These are phyloP conservation scores for Botryotinia calthae DNA, from an alignment of 2,329 filamentous ascomycete species.

Conservation along the genomic window DNA sequence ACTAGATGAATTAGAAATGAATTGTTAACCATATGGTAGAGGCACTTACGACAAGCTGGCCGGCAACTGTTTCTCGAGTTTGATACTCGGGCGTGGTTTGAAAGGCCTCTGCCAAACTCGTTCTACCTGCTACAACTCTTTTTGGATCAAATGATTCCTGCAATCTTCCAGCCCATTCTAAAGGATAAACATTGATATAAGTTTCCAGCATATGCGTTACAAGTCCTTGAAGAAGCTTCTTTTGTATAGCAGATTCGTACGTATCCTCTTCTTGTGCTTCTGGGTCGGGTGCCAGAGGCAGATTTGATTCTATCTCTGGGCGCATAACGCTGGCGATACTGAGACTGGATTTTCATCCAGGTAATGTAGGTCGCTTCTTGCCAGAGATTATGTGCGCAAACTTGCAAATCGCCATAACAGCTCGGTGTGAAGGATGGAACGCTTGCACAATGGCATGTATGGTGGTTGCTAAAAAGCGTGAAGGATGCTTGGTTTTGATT, in stretches of 20 bases:
- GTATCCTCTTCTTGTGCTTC: slow-evolving; percentile 55
- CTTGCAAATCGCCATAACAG: slow-evolving; percentile 68
- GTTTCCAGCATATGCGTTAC: slow-evolving; percentile 74
- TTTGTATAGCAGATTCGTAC: slow-evolving; percentile 60
- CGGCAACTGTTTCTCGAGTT: slow-evolving; percentile 63
- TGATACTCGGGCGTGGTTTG: slow-evolving; percentile 60
- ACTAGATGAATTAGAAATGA: slow-evolving; percentile 28
- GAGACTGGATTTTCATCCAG: slow-evolving; percentile 57
- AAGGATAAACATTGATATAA: slow-evolving; percentile 60
- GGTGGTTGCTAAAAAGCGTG: slow-evolving; percentile 74
- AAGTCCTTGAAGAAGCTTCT: slow-evolving; percentile 69
- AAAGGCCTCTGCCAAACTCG: slow-evolving; percentile 62
- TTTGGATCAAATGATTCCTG: slow-evolving; percentile 67
- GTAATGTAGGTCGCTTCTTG: slow-evolving; percentile 61
- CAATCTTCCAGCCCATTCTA: slow-evolving; percentile 63
- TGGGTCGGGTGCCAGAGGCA: slow-evolving; percentile 57
- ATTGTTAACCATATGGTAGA: slow-evolving; percentile 15
- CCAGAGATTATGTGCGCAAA: slow-evolving; percentile 68
- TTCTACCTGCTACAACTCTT: slow-evolving; percentile 58
- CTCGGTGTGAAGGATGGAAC: slow-evolving; percentile 62
- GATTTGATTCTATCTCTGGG: slow-evolving; percentile 45
- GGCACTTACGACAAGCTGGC: slow-evolving; percentile 63
- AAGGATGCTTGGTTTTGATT: slow-evolving; percentile 75
- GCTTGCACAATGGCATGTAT: slow-evolving; percentile 67
- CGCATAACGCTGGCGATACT: slow-evolving; percentile 52